Conservation (phyloP, 768 basidiomycete genomes). For the Tubosaeta brunneosetosa region DNA sequence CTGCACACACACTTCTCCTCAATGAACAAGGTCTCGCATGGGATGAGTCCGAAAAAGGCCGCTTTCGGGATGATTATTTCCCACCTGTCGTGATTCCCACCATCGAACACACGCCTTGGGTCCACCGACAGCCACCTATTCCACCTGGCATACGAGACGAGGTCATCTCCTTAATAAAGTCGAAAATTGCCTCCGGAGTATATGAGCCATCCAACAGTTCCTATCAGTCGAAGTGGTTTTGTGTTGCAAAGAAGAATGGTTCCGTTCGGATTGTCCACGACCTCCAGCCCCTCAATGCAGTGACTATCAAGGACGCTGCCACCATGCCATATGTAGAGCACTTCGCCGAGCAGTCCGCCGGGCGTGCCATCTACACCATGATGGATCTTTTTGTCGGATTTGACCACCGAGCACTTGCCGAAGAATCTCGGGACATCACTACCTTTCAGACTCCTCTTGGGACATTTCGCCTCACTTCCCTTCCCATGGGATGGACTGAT, state of each 20-base stretch:
- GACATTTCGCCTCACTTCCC: conserved; percentile 23
- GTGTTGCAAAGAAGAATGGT: conserved; percentile 29
- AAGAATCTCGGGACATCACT: conserved; percentile 33
- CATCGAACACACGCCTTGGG: conserved; percentile 34
- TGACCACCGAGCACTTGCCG: background rate
- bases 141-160: conserved; percentile 24
- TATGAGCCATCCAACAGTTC: conserved; percentile 38
- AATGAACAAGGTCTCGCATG: conserved; percentile 37
- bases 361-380: background rate
- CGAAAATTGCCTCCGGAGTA: conserved; percentile 35
- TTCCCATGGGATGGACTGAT: conserved; percentile 43
- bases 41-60: conserved; percentile 34
- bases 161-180: conserved; percentile 26
- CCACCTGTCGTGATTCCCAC: conserved; percentile 30
- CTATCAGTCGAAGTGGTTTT: conserved; percentile 39
- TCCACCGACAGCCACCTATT: conserved; percentile 27
- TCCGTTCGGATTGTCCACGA: conserved; percentile 21
- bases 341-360: conserved; percentile 13
- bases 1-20: conserved; percentile 22
- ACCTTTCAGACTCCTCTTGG: conserved; percentile 42
- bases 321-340: conserved; percentile 12
- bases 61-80: conserved; percentile 32
- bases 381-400: conserved; percentile 3
- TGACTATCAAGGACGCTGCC: conserved; percentile 8
- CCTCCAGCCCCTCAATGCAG: conserved; percentile 21